These are phyloP conservation scores for Halophytophthora polymorphica DNA, from an alignment of 352 stramenopile species.

Conservation along the genomic window DNA sequence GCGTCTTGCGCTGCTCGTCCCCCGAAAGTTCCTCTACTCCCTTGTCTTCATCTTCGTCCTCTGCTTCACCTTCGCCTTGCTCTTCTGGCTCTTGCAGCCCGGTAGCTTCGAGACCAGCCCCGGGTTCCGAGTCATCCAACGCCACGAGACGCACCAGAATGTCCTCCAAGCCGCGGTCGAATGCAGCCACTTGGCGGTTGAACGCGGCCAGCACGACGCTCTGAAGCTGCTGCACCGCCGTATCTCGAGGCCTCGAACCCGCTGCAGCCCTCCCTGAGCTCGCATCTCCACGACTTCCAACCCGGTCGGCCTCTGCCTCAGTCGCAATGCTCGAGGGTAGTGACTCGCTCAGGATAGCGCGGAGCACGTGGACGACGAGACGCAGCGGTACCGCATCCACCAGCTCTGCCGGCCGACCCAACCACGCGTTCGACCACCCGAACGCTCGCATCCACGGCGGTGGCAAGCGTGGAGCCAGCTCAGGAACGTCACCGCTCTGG, in stretches of 20 bases:
- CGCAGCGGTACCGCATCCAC: neutral
- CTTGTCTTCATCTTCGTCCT: slow-evolving; percentile 3
- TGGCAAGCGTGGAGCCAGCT: neutral
- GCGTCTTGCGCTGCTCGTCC: neutral
- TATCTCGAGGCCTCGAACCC: neutral
- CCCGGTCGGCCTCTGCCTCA: neutral
- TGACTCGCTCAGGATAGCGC: too few species aligned
- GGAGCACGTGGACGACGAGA: slow-evolving; percentile 5
- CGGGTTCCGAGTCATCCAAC: neutral
- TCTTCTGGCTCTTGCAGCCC: neutral
- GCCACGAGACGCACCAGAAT: slow-evolving; percentile 3
- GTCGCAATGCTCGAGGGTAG: too few species aligned
- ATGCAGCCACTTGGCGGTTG: slow-evolving; percentile 12
- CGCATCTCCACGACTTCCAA: neutral
- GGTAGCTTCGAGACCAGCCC: neutral
- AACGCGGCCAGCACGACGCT: slow-evolving; percentile 4
- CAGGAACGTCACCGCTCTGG: neutral
- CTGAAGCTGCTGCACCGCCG: neutral
- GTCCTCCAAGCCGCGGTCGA: slow-evolving; percentile 1
- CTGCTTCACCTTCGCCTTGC: slow-evolving; percentile 2
- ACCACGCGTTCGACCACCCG: slow-evolving; percentile 5
- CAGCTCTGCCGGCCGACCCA: slow-evolving; percentile 8
- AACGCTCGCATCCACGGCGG: slow-evolving; percentile 19
- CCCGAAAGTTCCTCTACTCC: neutral
- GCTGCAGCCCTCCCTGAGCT: neutral